Evolutionary conservation across 305 asterid genomes (phyloP), one percentile per base, ranked within the genome.

Genomic region (Fraxinus latifolia): DNA sequence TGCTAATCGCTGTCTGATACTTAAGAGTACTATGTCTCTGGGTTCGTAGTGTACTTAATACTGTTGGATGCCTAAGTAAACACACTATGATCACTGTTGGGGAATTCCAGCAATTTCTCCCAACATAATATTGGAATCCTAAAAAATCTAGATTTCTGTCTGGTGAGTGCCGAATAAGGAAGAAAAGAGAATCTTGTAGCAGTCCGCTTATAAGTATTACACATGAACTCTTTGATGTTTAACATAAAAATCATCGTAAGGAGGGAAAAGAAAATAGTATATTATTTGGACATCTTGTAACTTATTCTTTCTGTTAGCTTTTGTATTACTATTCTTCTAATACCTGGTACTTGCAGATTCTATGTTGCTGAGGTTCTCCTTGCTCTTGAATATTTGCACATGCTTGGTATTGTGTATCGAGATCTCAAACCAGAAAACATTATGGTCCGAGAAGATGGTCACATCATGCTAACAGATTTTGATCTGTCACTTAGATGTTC

Each of bases 341-440:
- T 55, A 19, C 29, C 29, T 55, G 12, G 19, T 55, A 55, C 77
- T 81, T 87, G 75, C 93, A 95, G 98, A 86, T 95, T 95, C 90
- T 95, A 95, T 82, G 97, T 95, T 55, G 97, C 98, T 23, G 98
- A 95, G 85, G 91, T 93, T 79, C 98, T 95, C 83, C 97, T 95
- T 79, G 97, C 98, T 55, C 90, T 95, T 17, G 98, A 95, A 82
- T 95, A 95, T 85, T 71, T 95, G 77, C 98, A 95, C 91, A 95
- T 95, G 98, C 97, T 95, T 31, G 98, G 98, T 1, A 93, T 95
- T 25, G 92, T 95, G 62, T 95, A 93, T 84, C 93, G 98, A 68
- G 98, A 95, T 87, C 84, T 95, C 67, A 95, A 95, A 86, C 98
- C 98, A 0, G 98, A 95, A 87, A 95, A 95, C 83, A 91, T 95